Percentiles rank a stretch among this genome's conserved stretches.
Evolutionary conservation across 768 basidiomycete genomes (phyloP).

Genomic region (Hirschioporus abietinus): DNA sequence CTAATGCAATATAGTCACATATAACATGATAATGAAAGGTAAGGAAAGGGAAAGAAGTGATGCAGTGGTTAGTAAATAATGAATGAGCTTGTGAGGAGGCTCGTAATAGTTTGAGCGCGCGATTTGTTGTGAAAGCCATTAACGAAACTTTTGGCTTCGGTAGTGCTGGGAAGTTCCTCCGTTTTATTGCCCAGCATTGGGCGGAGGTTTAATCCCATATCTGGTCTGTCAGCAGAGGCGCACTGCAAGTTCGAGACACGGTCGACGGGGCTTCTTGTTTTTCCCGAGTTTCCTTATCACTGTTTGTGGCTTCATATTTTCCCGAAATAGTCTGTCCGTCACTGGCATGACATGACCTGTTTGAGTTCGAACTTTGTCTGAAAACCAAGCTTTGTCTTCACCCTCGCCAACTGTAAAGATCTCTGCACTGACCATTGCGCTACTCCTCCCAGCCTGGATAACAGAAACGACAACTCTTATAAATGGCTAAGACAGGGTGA

Average conservation of each 20-base stretch:
- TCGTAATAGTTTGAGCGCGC: background rate
- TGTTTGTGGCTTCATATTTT: background rate
- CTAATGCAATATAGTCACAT: too few species aligned
- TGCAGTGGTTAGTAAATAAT: background rate
- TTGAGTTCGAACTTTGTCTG: background rate
- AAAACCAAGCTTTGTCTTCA: background rate
- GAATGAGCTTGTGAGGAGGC: background rate
- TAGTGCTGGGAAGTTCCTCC: background rate
- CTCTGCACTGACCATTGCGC: background rate
- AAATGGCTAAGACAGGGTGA: background rate
- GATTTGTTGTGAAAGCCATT: background rate
- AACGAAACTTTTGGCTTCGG: background rate
- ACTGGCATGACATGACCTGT: too few species aligned
- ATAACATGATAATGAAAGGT: too few species aligned
- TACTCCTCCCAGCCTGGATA: background rate
- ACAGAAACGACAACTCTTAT: background rate
- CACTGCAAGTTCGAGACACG: background rate
- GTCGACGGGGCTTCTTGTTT: background rate
- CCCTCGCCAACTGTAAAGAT: background rate
- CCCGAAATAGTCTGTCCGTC: background rate
- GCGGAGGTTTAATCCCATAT: background rate
- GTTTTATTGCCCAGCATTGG: background rate
- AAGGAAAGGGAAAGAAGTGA: too few species aligned
- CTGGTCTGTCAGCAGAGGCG: background rate
- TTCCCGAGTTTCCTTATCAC: background rate